phyloP scores from a whole-genome alignment of 2,329 filamentous ascomycete genomes.

The Fusarium continuum region DNA sequence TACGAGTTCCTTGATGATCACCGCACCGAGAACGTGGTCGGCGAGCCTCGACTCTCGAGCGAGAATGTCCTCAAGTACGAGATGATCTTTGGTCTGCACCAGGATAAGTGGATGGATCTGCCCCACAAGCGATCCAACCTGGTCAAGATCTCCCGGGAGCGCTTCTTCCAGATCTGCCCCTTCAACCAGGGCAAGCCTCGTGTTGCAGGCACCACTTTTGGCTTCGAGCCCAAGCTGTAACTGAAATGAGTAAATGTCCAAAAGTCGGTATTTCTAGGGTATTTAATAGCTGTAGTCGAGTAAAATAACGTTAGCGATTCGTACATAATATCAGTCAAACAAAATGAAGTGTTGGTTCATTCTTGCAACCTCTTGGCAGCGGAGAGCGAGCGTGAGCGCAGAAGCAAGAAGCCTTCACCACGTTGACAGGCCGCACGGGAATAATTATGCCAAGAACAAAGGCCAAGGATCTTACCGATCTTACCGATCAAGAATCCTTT shows the following conservation, averaged over 20 bases:
- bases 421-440: too few species aligned
- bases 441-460: conserved; percentile 13
- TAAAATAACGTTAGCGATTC: conserved; percentile 18
- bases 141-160: conserved; percentile 69
- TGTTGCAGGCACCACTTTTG: conserved; percentile 62
- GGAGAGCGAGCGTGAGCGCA: neutral
- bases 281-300: neutral
- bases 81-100: conserved; percentile 74
- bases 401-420: neutral
- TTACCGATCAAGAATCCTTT: conserved; percentile 11
- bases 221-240: conserved; percentile 58
- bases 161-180: conserved; percentile 75
- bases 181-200: conserved; percentile 63
- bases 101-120: conserved; percentile 77
- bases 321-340: conserved; percentile 5
- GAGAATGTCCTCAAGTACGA: conserved; percentile 77
- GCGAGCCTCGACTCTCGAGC: conserved; percentile 77
- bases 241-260: neutral
- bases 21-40: conserved; percentile 65
- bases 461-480: conserved; percentile 12
- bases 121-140: conserved; percentile 76
- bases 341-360: neutral
- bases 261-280: neutral
- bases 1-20: conserved; percentile 69
- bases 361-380: conserved; percentile 4